Evolutionary conservation across 257 asterid genomes (phyloP).

Genomic region (Rehmannia glutinosa): DNA sequence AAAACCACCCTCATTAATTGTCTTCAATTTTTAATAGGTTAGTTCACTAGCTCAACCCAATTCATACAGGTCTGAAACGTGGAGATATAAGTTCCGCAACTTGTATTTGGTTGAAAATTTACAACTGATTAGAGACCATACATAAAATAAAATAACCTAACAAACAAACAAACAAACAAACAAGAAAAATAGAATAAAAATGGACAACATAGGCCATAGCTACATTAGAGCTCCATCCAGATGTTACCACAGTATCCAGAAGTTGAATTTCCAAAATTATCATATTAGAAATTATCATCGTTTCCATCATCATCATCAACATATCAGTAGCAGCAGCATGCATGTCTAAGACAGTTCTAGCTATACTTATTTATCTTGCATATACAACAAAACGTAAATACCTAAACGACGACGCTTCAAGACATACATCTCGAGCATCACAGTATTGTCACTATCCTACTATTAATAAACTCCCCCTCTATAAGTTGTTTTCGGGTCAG

Average conservation of each 20-base stretch:
- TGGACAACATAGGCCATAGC: neutral
- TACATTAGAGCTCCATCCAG: neutral
- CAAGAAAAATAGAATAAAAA: neutral
- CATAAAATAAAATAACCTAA: neutral
- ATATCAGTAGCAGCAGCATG: neutral
- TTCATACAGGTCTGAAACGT: neutral
- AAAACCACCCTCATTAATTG: neutral
- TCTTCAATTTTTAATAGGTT: neutral
- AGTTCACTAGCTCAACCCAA: neutral
- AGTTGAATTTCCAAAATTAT: neutral
- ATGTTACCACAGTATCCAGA: too few species aligned
- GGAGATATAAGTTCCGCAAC: neutral
- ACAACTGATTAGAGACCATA: neutral
- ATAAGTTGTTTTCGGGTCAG: slow-evolving; percentile 9
- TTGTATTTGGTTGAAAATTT: neutral
- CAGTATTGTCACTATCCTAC: slow-evolving; percentile 8
- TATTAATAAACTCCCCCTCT: slow-evolving; percentile 9
- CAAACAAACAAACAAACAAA: too few species aligned
- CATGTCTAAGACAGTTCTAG: neutral
- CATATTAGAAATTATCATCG: neutral
- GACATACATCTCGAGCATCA: slow-evolving; percentile 14
- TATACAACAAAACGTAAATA: slow-evolving; percentile 1
- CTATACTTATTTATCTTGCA: slow-evolving; percentile 27
- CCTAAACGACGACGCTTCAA: neutral
- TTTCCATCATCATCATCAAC: neutral